Conservation (phyloP, 192 early-diverging fungal species). For the Linnemannia schmuckeri region DNA sequence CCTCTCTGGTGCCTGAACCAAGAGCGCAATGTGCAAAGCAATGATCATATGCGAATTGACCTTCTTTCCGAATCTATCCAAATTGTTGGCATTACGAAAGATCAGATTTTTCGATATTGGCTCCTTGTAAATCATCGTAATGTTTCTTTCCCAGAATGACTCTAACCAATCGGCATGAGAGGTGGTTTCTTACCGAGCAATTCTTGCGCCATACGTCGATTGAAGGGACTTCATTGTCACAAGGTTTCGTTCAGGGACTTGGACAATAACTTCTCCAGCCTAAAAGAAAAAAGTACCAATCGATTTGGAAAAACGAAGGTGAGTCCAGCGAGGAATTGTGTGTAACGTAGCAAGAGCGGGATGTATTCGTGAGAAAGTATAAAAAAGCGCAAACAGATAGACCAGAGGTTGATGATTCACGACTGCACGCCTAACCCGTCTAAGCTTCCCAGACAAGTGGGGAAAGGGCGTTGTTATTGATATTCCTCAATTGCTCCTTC, state of each 20-base stretch:
- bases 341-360: background rate
- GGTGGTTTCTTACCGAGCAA: conserved; percentile 22
- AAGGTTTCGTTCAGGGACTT: conserved; percentile 63
- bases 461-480: too few relatives aligned
- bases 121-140: background rate
- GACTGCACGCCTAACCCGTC: background rate
- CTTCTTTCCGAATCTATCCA: conserved; percentile 36
- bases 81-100: background rate
- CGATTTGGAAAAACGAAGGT: background rate
- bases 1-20: conserved; percentile 50
- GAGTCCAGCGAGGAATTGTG: background rate
- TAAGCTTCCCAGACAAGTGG: background rate
- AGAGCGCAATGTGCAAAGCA: conserved; percentile 59
- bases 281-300: conserved; percentile 11
- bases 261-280: conserved; percentile 67
- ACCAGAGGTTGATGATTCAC: background rate
- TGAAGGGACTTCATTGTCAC: conserved; percentile 58
- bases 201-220: conserved; percentile 56
- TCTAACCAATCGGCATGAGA: background rate
- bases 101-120: background rate
- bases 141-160: background rate
- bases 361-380: conserved; percentile 9
- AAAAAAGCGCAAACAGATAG: background rate
- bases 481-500: background rate
- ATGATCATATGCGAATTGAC: conserved; percentile 64